Conservation (phyloP, 768 basidiomycete genomes). For the Termitomyces sp. region DNA sequence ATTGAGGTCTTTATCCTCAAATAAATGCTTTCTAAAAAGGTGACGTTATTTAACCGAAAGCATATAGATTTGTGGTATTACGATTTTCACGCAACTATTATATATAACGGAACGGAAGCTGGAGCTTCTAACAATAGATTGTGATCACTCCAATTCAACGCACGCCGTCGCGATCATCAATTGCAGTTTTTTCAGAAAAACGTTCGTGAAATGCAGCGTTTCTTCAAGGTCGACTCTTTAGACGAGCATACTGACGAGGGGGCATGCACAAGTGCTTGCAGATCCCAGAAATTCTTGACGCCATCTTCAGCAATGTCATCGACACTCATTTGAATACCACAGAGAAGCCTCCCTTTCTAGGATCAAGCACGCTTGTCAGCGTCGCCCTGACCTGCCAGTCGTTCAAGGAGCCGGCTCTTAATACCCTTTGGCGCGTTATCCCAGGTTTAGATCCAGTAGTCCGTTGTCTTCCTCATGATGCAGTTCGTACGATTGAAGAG, state of each 20-base stretch:
- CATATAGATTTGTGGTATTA: not conserved
- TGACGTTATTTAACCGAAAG: too few species aligned
- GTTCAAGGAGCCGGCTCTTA: constrained; percentile 5
- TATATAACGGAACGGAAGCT: not conserved
- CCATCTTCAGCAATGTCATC: constrained; percentile 2
- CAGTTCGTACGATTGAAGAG: constrained; percentile 1
- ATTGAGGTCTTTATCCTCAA: too few species aligned
- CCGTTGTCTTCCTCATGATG: not conserved
- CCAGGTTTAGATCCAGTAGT: constrained; percentile 1
- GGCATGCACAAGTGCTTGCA: constrained; percentile 2
- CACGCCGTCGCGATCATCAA: not conserved
- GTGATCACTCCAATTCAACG: not conserved
- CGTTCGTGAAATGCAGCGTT: not conserved
- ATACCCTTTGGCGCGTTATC: constrained; percentile 3
- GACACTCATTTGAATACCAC: not conserved
- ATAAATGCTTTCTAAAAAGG: too few species aligned
- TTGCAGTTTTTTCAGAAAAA: not conserved
- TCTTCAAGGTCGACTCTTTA: not conserved
- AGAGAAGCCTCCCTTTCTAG: not conserved
- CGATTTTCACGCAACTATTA: not conserved
- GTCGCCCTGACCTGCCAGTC: not conserved
- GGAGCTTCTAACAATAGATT: not conserved
- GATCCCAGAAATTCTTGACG: constrained; percentile 2
- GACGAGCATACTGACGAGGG: not conserved
- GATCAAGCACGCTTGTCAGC: constrained; percentile 1